Percentiles rank a stretch among this genome's conserved stretches.
These are phyloP conservation scores for Lactarius tabidus DNA, from an alignment of 768 basidiomycete species.

Conservation along the genomic window DNA sequence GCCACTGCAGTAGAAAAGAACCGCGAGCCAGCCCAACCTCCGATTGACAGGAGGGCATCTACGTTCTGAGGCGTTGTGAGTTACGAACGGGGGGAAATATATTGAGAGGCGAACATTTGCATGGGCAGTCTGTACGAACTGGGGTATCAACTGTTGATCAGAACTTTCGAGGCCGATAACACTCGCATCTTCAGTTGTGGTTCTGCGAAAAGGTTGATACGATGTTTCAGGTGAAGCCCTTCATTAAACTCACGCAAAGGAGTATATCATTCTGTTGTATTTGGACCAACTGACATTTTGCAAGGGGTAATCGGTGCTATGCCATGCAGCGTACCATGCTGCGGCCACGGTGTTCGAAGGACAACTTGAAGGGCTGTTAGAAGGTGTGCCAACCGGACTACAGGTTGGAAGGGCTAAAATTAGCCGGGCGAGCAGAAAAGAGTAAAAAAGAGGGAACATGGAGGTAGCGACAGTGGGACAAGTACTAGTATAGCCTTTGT, in stretches of 20 bases:
- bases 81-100: not conserved
- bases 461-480: not conserved
- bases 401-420: conserved; percentile 10
- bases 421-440: conserved; percentile 8
- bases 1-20: conserved; percentile 63
- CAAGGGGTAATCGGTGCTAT: conserved; percentile 45
- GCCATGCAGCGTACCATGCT: conserved; percentile 71
- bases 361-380: not conserved
- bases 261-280: conserved; percentile 66
- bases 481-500: not conserved
- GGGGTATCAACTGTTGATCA: conserved; percentile 46
- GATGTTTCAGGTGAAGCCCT: too few relatives aligned
- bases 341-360: conserved; percentile 37
- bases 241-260: conserved; percentile 50
- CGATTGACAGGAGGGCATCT: conserved; percentile 54
- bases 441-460: conserved; percentile 6
- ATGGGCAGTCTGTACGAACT: conserved; percentile 50
- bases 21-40: conserved; percentile 64
- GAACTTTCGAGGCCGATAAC: conserved; percentile 38
- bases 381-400: not conserved
- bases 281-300: conserved; percentile 57
- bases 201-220: conserved; percentile 26
- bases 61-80: conserved; percentile 41
- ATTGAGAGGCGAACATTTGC: conserved; percentile 31
- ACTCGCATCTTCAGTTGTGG: conserved; percentile 34